Evolutionary conservation across 176 grass and related monocot genomes (phyloP).

Genomic region (Cenchrus purpureus): DNA sequence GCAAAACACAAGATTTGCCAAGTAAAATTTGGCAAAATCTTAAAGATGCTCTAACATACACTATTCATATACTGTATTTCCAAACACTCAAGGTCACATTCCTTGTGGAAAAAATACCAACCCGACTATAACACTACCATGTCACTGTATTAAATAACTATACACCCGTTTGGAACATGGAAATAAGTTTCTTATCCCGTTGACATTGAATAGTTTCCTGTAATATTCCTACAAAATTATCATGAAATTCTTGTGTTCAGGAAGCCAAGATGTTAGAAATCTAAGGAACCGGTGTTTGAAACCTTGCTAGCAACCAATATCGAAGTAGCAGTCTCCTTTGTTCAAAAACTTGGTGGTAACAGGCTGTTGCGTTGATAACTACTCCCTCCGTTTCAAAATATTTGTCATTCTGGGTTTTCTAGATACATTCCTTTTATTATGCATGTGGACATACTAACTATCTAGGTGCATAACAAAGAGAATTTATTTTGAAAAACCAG

Average conservation of each 20-base stretch:
- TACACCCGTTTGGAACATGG: neutral
- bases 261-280: neutral
- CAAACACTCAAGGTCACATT: neutral
- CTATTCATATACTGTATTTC: slow-evolving; percentile 1
- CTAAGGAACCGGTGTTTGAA: slow-evolving; percentile 4
- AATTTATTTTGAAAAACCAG: no score
- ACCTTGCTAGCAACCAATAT: neutral
- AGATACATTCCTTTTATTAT: no score
- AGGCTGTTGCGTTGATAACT: neutral
- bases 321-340: neutral
- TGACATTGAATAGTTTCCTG: neutral
- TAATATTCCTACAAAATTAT: neutral
- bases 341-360: neutral
- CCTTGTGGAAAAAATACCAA: neutral
- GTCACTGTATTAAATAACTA: neutral
- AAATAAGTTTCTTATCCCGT: neutral
- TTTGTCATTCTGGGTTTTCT: no score
- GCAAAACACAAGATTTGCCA: no score
- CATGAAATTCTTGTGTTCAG: neutral
- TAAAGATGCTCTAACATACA: no score
- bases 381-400: no score
- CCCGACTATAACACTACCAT: neutral
- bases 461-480: no score
- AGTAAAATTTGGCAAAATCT: no score
- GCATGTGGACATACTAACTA: no score